Conservation (phyloP, 345 rosid genomes). For the Pugionium dolabratum region DNA sequence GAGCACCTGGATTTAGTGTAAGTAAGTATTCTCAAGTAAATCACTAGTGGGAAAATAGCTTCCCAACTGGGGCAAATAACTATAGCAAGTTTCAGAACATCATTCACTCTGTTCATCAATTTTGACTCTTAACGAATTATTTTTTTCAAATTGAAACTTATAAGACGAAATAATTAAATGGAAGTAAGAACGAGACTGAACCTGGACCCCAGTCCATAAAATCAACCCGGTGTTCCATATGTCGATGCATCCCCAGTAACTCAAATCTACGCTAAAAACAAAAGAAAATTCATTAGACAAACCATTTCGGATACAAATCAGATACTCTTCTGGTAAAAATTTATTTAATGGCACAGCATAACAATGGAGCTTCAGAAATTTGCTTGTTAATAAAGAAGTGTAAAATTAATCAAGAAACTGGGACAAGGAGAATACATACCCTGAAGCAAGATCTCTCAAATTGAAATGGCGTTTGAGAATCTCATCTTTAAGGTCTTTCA, state of each 20-base stretch:
- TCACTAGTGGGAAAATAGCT: not conserved
- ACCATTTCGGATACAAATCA: not conserved
- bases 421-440: conserved; percentile 45
- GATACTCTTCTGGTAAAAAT: not conserved
- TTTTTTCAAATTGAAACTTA: not conserved
- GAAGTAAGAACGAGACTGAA: conserved; percentile 38
- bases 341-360: not conserved
- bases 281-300: conserved; percentile 12
- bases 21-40: conserved; percentile 18
- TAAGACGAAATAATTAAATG: not conserved
- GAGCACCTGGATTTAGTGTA: conserved; percentile 63
- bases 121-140: not conserved
- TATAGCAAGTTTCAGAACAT: conserved; percentile 6
- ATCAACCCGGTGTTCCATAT: conserved; percentile 86
- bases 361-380: not conserved
- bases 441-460: conserved; percentile 79
- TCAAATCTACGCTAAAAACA: conserved; percentile 53
- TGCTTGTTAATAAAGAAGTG: not conserved
- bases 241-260: conserved; percentile 81
- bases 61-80: not conserved
- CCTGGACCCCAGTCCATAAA: conserved; percentile 99
- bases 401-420: not conserved
- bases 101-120: not conserved
- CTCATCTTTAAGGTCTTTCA: conserved; percentile 84
- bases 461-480: conserved; percentile 65